Evolutionary conservation across 192 early-diverging fungal genomes (phyloP), one percentile per base, ranked within the genome.

Genomic region (Dimargaris cristalligena): DNA sequence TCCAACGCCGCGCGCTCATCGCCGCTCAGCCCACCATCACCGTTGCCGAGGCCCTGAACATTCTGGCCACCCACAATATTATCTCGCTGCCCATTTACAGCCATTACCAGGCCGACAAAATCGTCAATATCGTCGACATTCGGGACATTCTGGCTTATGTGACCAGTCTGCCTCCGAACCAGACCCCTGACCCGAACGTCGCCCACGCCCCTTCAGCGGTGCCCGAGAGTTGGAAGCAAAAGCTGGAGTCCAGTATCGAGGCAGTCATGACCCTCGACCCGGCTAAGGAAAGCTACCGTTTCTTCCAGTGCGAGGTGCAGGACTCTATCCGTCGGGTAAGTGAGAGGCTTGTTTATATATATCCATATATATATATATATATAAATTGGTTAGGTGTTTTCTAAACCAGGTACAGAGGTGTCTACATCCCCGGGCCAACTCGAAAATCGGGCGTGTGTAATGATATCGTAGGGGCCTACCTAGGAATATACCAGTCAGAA

Each of bases 51-150:
- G 77, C 74, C 2, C 62, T 81, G 10, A 59, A 60, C 14, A 46
- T 66, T 16, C 69, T 81, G 75, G 66, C 68, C 20, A 56, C 29
- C 16, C 52, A 79, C 59, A 71, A 67, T 62, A 68, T 81, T 26
- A 67, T 77, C 20, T 78, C 75, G 30, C 48, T 81, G 20, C 77
- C 80, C 6, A 66, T 81, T 29, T 74, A 74, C 29, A 80, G 78
- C 28, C 78, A 77, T 58, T 60, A 48, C 59, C 57, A 65, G 54
- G 60, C 67, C 23, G 66, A 66, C 16, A 60, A 62, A 18, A 65
- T 78, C 0, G 68, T 73, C 30, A 73, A 67, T 26, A 80, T 81
- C 57, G 70, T 81, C 18, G 76, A 72, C 44, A 59, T 77, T 14
- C 63, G 70, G 58, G 80, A 81, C 63, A 74, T 81, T 38, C 60